Evolutionary conservation across 257 asterid species (phyloP).

Genomic region (Thymus quinquecostatus): DNA sequence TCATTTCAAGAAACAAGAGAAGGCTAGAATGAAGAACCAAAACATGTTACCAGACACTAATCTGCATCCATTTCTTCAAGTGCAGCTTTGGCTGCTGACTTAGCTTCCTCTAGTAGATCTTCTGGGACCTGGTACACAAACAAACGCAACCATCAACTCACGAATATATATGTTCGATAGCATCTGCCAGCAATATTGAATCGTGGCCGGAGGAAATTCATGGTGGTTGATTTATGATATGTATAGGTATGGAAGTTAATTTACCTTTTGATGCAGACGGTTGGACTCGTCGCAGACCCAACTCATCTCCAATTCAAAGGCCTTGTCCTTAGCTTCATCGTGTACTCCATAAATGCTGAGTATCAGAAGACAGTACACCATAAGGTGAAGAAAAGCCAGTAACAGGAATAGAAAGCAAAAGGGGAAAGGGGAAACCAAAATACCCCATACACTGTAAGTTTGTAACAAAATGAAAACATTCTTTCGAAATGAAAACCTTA

Average conservation of each 20-base stretch:
- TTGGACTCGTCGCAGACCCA: constrained; percentile 99
- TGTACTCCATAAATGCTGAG: constrained; percentile 90
- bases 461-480: constrained; percentile 7
- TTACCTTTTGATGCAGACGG: constrained; percentile 94
- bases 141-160: too few species aligned
- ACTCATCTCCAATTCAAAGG: constrained; percentile 93
- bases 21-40: too few species aligned
- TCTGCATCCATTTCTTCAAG: constrained; percentile 99
- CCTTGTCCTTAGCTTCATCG: constrained; percentile 98
- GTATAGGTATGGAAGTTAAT: neutral
- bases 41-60: constrained; percentile 32
- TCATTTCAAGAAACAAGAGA: too few species aligned
- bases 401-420: constrained; percentile 1
- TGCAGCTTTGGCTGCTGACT: constrained; percentile 90
- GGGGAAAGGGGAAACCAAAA: constrained; percentile 12
- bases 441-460: neutral
- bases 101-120: constrained; percentile 79
- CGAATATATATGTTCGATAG: too few species aligned
- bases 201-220: too few species aligned
- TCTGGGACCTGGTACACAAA: constrained; percentile 70
- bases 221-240: too few species aligned
- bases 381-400: constrained; percentile 4
- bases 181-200: too few species aligned
- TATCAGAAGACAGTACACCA: constrained; percentile 22
- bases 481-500: neutral